Evolutionary conservation across 73 alveolate genomes (phyloP).

Genomic region (Stentor coeruleus): DNA sequence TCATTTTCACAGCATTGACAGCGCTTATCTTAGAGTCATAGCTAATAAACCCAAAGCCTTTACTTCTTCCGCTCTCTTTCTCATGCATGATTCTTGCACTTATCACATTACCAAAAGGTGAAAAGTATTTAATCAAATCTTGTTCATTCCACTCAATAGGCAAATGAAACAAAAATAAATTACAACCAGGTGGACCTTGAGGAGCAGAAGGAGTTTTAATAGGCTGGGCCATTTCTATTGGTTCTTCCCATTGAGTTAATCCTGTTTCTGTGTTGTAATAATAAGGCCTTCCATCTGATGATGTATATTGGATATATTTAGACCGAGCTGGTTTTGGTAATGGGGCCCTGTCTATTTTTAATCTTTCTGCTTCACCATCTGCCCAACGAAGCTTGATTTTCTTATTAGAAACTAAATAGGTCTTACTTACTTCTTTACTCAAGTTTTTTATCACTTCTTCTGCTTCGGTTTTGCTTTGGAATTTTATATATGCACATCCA

Average conservation of each 20-base stretch:
- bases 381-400: conserved; percentile 9
- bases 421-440: neutral
- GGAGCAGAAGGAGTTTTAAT: neutral
- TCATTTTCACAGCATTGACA: conserved; percentile 25
- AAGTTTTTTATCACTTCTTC: neutral
- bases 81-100: conserved; percentile 42
- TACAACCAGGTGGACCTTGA: conserved; percentile 42
- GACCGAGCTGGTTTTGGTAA: no score
- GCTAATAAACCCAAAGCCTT: conserved; percentile 41
- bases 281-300: conserved; percentile 28
- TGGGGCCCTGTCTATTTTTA: neutral
- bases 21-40: conserved; percentile 36
- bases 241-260: conserved; percentile 37
- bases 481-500: conserved; percentile 20
- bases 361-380: conserved; percentile 13
- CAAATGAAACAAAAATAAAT: conserved; percentile 39
- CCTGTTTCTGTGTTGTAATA: conserved; percentile 21
- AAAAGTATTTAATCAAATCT: conserved; percentile 30
- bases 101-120: conserved; percentile 24
- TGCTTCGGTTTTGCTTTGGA: neutral
- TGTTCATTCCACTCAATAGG: conserved; percentile 44
- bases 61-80: conserved; percentile 36
- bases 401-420: neutral
- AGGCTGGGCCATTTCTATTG: conserved; percentile 21
- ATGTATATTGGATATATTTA: conserved; percentile 1